These are phyloP conservation scores for Rubroboletus pulcherrimus DNA, from an alignment of 768 basidiomycete genomes.

Conservation along the genomic window DNA sequence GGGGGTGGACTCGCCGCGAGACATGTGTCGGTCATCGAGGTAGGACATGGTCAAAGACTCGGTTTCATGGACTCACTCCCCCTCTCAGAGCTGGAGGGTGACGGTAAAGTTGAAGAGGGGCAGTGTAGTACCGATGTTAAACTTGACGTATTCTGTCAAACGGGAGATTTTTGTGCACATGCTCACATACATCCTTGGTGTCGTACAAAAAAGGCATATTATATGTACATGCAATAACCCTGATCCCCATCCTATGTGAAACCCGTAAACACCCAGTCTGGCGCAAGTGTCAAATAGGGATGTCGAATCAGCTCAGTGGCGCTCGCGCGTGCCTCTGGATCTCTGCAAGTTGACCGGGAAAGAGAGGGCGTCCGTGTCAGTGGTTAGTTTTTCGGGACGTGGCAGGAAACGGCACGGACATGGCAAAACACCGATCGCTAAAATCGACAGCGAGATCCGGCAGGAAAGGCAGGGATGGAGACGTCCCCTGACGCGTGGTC, in stretches of 20 bases:
- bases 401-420: slow-evolving; percentile 37
- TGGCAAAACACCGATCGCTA: slow-evolving; percentile 77
- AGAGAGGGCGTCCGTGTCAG: neutral
- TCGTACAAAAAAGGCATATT: no score
- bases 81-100: no score
- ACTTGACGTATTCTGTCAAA: no score
- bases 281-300: slow-evolving; percentile 34
- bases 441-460: slow-evolving; percentile 77
- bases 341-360: slow-evolving; percentile 36
- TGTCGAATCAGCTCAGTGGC: slow-evolving; percentile 74
- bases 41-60: neutral
- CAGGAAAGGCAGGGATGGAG: slow-evolving; percentile 75
- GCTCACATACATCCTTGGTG: no score
- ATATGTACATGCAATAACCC: no score
- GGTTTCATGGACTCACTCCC: no score
- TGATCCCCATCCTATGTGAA: neutral
- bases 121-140: no score
- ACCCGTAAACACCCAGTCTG: slow-evolving; percentile 59
- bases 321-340: slow-evolving; percentile 75
- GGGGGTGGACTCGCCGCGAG: neutral
- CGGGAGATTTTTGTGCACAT: no score
- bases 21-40: slow-evolving; percentile 5
- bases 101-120: no score
- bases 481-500: slow-evolving; percentile 74
- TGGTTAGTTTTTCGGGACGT: neutral